phyloP scores from a whole-genome alignment of 139 green algal species.

The Spirogloea muscicola region DNA sequence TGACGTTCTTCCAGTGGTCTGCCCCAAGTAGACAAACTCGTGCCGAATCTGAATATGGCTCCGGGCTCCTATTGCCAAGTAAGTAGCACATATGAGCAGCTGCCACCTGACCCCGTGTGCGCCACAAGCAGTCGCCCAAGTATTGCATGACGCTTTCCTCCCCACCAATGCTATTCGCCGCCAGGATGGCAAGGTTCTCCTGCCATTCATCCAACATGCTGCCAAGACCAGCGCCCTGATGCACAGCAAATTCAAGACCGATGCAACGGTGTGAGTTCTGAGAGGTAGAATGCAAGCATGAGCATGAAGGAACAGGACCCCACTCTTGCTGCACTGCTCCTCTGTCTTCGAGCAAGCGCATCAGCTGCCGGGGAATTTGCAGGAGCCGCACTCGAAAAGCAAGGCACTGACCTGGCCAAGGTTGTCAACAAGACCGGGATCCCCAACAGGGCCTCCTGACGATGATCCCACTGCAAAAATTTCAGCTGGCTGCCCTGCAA shows the following conservation, averaged over 20 bases:
- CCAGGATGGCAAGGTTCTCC: constrained; percentile 69
- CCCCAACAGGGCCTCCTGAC: too few species aligned
- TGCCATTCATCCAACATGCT: constrained; percentile 62
- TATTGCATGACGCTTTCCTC: constrained; percentile 56
- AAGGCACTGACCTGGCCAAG: too few species aligned
- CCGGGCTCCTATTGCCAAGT: constrained; percentile 53
- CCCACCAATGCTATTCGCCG: constrained; percentile 52
- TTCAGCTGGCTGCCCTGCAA: constrained; percentile 53
- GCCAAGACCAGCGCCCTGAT: too few species aligned
- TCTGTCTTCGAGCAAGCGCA: neutral
- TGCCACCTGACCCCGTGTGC: constrained; percentile 43
- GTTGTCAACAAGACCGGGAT: too few species aligned
- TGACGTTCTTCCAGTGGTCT: constrained; percentile 46
- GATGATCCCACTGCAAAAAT: constrained; percentile 33
- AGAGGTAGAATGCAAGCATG: too few species aligned
- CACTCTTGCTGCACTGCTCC: neutral
- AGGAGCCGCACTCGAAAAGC: too few species aligned
- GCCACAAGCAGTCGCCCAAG: constrained; percentile 64
- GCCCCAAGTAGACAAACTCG: constrained; percentile 61
- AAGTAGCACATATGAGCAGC: constrained; percentile 73
- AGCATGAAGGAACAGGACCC: too few species aligned
- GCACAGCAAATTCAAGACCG: too few species aligned
- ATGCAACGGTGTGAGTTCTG: too few species aligned
- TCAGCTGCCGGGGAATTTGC: too few species aligned
- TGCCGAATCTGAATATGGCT: constrained; percentile 32